phyloP scores from a whole-genome alignment of 495 filamentous ascomycete genomes.

The Hypoxylon fragiforme region DNA sequence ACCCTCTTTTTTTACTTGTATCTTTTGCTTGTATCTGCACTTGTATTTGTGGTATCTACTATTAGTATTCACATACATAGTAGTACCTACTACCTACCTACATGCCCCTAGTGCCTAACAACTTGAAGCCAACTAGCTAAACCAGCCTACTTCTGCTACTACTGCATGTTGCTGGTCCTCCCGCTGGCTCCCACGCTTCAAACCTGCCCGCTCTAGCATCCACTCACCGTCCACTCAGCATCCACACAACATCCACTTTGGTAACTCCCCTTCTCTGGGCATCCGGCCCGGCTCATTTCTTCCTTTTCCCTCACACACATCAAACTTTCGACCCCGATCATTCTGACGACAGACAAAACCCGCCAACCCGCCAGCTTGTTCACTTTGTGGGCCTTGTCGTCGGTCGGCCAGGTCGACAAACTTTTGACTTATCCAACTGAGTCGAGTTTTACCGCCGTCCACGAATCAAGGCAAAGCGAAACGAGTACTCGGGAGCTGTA shows the following conservation, averaged over 20 bases:
- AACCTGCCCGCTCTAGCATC: slow-evolving; percentile 3
- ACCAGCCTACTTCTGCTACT: neutral
- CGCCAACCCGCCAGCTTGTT: slow-evolving; percentile 12
- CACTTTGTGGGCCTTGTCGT: slow-evolving; percentile 25
- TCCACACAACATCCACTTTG: slow-evolving; percentile 9
- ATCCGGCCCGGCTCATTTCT: slow-evolving; percentile 26
- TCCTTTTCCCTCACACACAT: slow-evolving; percentile 25
- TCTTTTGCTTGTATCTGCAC: no score
- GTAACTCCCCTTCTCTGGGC: slow-evolving; percentile 25
- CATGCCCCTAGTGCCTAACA: no score
- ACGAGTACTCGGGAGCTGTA: slow-evolving; percentile 10
- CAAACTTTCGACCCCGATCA: slow-evolving; percentile 30
- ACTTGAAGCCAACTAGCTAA: no score
- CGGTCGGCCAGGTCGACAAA: slow-evolving; percentile 17
- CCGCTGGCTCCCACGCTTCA: slow-evolving; percentile 19
- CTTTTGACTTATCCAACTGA: slow-evolving; percentile 20
- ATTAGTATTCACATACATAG: neutral
- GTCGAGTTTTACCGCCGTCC: slow-evolving; percentile 10
- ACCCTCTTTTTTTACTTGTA: no score
- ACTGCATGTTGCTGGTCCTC: slow-evolving; percentile 7
- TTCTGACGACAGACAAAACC: slow-evolving; percentile 29
- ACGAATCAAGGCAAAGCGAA: slow-evolving; percentile 24
- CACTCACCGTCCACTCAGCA: slow-evolving; percentile 1
- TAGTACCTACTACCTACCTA: neutral
- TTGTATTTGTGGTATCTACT: no score